Base-by-base conservation (phyloP, 2,329 filamentous ascomycete species). In the Nannizzia gypsea region DNA sequence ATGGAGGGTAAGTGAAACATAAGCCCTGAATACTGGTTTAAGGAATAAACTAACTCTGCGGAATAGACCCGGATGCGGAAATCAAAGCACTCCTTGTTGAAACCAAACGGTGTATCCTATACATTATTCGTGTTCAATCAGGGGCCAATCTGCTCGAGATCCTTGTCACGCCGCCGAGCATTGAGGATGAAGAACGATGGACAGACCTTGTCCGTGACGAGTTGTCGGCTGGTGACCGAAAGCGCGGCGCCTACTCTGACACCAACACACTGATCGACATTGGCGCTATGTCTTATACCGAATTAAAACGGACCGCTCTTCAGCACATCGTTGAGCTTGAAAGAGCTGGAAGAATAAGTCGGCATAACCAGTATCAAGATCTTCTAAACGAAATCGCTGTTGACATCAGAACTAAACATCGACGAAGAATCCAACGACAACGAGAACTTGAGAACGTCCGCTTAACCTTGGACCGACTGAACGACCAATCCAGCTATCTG, bases 391-490 rank as follows among this genome's bases (percentile, higher is more conserved):
- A 90, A 63, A 96, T 99, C 68, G 93, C 93, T 1, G 82, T 95
- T 60, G 93, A 99, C 70, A 99, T 99, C 70, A 87, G 95, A 52
- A 96, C 91, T 62, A 99, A 99, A 81, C 95, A 95, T 74, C 86
- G 91, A 42, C 84, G 95, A 61, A 83, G 93, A 60, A 86, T 99
- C 50, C 92, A 99, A 73, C 84, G 93, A 61, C 88, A 96, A 70
- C 86, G 89, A 55, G 93, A 99, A 73, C 74, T 97, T 42, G 93
- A 99, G 66, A 74, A 75, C 46, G 75, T 77, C 38, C 73, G 74
- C 42, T 68, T 78, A 61, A 79, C 77, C 4, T 72, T 79, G 22
- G 72, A 71, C 4, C 73, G 78, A 46, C 70, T 79, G 44, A 75
- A 77, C 36, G 78, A 78, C 59, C 76, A 99, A 76, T 91, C 92